phyloP scores from a whole-genome alignment of 2,329 filamentous ascomycete species.

The Fusarium fracticaudum region DNA sequence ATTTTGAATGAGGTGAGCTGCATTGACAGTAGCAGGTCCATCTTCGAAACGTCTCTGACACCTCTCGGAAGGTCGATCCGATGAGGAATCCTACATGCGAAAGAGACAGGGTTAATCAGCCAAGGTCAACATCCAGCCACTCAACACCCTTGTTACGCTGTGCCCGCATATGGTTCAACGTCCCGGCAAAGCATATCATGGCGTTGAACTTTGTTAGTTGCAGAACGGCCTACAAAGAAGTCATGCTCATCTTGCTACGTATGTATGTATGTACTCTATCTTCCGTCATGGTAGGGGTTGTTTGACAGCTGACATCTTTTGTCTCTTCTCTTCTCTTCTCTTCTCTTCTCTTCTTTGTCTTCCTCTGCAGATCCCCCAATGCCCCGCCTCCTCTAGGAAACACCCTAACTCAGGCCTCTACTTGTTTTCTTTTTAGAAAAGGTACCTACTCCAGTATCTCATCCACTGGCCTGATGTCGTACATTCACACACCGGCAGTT shows the following conservation, averaged over 20 bases:
- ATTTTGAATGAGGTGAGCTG: conserved; percentile 15
- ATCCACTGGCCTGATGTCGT: conserved; percentile 10
- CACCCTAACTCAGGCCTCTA: conserved; percentile 22
- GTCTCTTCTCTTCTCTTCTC: background rate
- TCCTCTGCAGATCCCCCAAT: conserved; percentile 39
- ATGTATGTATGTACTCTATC: background rate
- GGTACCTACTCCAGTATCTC: conserved; percentile 14
- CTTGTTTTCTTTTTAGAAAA: conserved; percentile 36
- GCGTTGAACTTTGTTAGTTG: conserved; percentile 14
- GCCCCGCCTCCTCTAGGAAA: conserved; percentile 10
- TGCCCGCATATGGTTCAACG: conserved; percentile 16
- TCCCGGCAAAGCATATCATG: conserved; percentile 28
- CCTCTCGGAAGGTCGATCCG: conserved; percentile 34
- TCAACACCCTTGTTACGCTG: conserved; percentile 6
- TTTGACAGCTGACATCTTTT: conserved; percentile 26
- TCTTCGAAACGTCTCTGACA: conserved; percentile 34
- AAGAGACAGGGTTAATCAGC: conserved; percentile 21
- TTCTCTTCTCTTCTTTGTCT: background rate
- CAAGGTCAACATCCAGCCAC: conserved; percentile 12
- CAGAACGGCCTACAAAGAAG: background rate
- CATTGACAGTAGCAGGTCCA: conserved; percentile 2
- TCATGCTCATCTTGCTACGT: background rate
- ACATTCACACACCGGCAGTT: background rate
- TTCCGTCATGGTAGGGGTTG: background rate
- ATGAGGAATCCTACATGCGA: conserved; percentile 24